Evolutionary conservation across 2,329 filamentous ascomycete genomes (phyloP).

Genomic region (Colletotrichum sublineola): DNA sequence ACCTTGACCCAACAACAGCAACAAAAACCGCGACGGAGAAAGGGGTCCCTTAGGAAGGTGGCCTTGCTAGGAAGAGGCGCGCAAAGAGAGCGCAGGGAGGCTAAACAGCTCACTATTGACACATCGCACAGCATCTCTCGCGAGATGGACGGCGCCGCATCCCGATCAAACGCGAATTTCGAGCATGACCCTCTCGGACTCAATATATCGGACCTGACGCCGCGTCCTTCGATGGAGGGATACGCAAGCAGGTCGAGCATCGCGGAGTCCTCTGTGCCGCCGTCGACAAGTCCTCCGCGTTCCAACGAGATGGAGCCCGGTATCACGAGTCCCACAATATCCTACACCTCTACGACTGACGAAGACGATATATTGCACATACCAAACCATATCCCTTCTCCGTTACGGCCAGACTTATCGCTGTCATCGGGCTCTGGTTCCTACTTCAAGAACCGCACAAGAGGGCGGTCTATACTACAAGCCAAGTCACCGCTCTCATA

Average conservation of each 20-base stretch:
- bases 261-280: constrained; percentile 38
- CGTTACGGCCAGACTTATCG: constrained; percentile 56
- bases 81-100: constrained; percentile 70
- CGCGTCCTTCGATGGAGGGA: constrained; percentile 62
- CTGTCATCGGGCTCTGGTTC: constrained; percentile 73
- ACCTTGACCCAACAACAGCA: constrained; percentile 54
- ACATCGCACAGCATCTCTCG: constrained; percentile 50
- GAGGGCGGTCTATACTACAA: constrained; percentile 63
- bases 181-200: constrained; percentile 58
- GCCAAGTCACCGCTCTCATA: constrained; percentile 73
- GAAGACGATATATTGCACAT: constrained; percentile 84
- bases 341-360: constrained; percentile 80
- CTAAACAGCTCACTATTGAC: constrained; percentile 60
- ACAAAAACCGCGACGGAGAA: constrained; percentile 74
- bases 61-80: constrained; percentile 83
- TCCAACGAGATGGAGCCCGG: constrained; percentile 35
- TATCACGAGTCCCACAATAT: constrained; percentile 67
- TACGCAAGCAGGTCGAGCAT: constrained; percentile 54
- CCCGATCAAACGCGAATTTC: constrained; percentile 14
- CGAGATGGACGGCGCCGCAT: constrained; percentile 33
- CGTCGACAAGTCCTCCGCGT: constrained; percentile 45
- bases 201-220: constrained; percentile 61
- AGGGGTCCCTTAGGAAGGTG: constrained; percentile 88
- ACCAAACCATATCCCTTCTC: constrained; percentile 59
- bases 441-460: constrained; percentile 65